A percentile compares a stretch with the other conserved stretches of the same genome.
Conservation (phyloP, 2,329 filamentous ascomycete species). For the Beauveria bassiana region DNA sequence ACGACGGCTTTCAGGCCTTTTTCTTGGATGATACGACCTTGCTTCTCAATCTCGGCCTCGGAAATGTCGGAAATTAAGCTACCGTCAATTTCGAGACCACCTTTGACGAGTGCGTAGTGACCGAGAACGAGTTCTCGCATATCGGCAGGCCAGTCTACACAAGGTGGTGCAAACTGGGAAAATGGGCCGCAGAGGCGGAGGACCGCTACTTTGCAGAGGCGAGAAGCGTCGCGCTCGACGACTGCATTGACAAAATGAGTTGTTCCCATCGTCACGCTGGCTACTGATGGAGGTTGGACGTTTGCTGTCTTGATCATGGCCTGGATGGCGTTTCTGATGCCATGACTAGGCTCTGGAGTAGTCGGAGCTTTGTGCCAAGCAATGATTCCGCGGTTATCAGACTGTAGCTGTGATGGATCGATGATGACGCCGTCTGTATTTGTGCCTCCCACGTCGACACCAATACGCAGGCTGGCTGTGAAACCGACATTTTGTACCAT, state of each 20-base stretch:
- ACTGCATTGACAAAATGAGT: constrained; percentile 55
- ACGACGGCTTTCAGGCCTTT: constrained; percentile 41
- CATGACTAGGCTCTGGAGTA: constrained; percentile 38
- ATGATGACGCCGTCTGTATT: constrained; percentile 48
- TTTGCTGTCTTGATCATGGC: constrained; percentile 31
- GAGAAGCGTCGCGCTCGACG: constrained; percentile 41
- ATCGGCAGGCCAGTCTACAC: constrained; percentile 45
- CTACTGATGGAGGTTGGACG: constrained; percentile 30
- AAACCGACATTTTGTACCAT: not conserved
- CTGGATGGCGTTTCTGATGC: constrained; percentile 37
- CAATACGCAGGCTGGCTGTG: constrained; percentile 28
- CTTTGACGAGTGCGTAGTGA: constrained; percentile 37
- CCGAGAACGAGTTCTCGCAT: constrained; percentile 39
- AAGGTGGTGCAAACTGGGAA: constrained; percentile 41
- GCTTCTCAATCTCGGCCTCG: constrained; percentile 29
- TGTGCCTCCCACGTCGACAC: constrained; percentile 42
- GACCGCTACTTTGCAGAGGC: constrained; percentile 44
- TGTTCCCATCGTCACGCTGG: constrained; percentile 45
- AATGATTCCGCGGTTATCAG: constrained; percentile 34
- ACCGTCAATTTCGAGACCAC: constrained; percentile 46
- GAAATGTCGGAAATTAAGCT: constrained; percentile 37
- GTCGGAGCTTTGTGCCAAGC: constrained; percentile 43
- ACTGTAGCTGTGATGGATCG: constrained; percentile 30
- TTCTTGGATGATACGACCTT: constrained; percentile 31
- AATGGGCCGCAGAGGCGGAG: constrained; percentile 47